phyloP scores from a whole-genome alignment of 164 flowering plant genomes.

The Berberis thunbergii region DNA sequence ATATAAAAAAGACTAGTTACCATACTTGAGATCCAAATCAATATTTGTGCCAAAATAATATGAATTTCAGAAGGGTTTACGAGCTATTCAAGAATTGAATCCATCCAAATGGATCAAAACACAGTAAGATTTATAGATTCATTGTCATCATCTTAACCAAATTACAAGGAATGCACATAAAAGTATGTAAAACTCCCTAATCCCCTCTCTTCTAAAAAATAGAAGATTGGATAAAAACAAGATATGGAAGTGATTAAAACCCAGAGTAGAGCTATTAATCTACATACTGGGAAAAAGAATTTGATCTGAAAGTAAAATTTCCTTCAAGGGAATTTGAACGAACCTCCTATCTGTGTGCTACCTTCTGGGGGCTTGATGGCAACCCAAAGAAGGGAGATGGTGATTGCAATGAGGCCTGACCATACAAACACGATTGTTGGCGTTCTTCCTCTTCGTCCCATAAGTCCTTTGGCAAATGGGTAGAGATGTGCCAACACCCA shows the following conservation, averaged over 20 bases:
- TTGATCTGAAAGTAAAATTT: background rate
- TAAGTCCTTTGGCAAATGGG: slow-evolving; percentile 81
- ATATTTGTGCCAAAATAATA: no score
- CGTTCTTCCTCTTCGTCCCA: slow-evolving; percentile 83
- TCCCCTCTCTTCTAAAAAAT: background rate
- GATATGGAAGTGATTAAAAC: background rate
- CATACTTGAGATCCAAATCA: no score
- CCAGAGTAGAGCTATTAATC: background rate
- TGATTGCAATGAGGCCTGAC: slow-evolving; percentile 82
- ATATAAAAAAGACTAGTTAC: no score
- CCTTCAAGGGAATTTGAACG: slow-evolving; percentile 53
- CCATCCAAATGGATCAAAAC: background rate
- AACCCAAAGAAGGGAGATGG: slow-evolving; percentile 82
- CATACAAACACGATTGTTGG: slow-evolving; percentile 81
- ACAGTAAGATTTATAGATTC: slow-evolving; percentile 3
- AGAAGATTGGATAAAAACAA: background rate
- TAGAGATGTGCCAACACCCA: slow-evolving; percentile 89
- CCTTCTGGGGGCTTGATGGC: slow-evolving; percentile 59
- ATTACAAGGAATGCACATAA: slow-evolving; percentile 4
- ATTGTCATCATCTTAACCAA: background rate
- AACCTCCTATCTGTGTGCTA: slow-evolving; percentile 43
- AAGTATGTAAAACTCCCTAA: background rate
- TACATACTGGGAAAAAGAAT: background rate
- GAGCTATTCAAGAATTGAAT: no score
- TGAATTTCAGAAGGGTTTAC: no score